phyloP scores from a whole-genome alignment of 2,329 filamentous ascomycete species.

The Microdochium bolleyi region DNA sequence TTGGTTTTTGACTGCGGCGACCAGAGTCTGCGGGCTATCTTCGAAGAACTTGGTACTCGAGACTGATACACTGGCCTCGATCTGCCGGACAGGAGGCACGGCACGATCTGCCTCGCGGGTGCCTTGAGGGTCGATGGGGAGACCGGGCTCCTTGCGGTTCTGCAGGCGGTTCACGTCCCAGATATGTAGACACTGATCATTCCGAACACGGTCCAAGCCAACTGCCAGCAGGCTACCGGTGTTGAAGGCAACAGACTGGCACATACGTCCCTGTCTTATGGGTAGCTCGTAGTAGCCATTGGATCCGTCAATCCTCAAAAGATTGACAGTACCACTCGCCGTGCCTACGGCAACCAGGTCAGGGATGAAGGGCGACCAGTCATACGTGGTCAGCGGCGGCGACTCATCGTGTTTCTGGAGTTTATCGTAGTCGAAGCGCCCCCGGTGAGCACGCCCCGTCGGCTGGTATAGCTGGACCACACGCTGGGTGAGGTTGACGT shows the following conservation, averaged over 20 bases:
- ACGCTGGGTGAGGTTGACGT: conserved; percentile 56
- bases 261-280: conserved; percentile 68
- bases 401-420: conserved; percentile 54
- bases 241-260: conserved; percentile 76
- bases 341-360: conserved; percentile 70
- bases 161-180: conserved; percentile 66
- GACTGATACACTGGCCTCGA: conserved; percentile 64
- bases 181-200: conserved; percentile 74
- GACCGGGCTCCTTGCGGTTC: conserved; percentile 13
- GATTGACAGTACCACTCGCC: conserved; percentile 64
- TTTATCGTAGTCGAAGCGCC: conserved; percentile 49
- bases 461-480: conserved; percentile 57
- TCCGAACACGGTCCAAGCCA: conserved; percentile 71
- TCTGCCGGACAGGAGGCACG: conserved; percentile 18
- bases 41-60: conserved; percentile 79
- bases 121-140: conserved; percentile 37
- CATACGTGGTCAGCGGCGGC: conserved; percentile 55
- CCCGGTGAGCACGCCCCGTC: conserved; percentile 47
- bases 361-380: conserved; percentile 56
- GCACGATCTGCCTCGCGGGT: conserved; percentile 48
- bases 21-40: conserved; percentile 64
- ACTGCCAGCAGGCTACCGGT: conserved; percentile 65
- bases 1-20: conserved; percentile 68
- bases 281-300: conserved; percentile 59
- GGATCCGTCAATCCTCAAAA: conserved; percentile 63